Conservation (phyloP, 2,329 filamentous ascomycete species). For the Scopulariopsis brevicaulis region DNA sequence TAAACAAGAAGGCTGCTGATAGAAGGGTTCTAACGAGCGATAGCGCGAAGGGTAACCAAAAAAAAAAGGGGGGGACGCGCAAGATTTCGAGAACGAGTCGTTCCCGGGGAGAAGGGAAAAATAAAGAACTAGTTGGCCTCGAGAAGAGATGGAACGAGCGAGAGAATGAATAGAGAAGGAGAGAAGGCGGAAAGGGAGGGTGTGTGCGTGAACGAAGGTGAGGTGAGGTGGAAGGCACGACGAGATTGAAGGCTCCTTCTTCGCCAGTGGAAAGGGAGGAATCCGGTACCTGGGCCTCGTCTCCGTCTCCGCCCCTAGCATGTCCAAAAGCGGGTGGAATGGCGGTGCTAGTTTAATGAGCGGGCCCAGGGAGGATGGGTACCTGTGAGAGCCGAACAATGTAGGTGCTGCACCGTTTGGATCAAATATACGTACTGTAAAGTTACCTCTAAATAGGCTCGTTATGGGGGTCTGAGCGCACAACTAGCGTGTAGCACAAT, state of each 20-base stretch:
- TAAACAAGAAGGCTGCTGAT: not conserved
- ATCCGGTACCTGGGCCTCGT: conserved; percentile 4
- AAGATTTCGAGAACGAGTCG: conserved; percentile 5
- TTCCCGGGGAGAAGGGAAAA: conserved; percentile 8
- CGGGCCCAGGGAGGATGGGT: conserved; percentile 2
- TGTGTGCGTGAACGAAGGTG: not conserved
- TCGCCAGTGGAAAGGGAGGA: conserved; percentile 1
- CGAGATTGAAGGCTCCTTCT: not conserved
- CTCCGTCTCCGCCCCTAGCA: not conserved
- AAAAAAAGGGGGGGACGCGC: conserved; percentile 2
- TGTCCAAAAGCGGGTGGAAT: conserved; percentile 14
- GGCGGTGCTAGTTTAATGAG: conserved; percentile 23
- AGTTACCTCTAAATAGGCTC: not conserved
- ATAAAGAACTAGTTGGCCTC: conserved; percentile 6
- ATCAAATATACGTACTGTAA: not conserved
- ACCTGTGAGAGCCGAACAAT: conserved; percentile 2
- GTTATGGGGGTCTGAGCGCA: not conserved
- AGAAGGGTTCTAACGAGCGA: not conserved
- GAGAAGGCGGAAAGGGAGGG: not conserved
- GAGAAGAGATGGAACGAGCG: conserved; percentile 5
- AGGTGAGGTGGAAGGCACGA: conserved; percentile 2
- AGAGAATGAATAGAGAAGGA: conserved; percentile 4
- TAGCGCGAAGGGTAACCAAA: conserved; percentile 1
- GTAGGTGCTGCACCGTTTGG: conserved; percentile 2
- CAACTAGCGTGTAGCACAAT: not conserved